Base-by-base conservation (phyloP, 441 rosid species). In the Adansonia rubrostipa region DNA sequence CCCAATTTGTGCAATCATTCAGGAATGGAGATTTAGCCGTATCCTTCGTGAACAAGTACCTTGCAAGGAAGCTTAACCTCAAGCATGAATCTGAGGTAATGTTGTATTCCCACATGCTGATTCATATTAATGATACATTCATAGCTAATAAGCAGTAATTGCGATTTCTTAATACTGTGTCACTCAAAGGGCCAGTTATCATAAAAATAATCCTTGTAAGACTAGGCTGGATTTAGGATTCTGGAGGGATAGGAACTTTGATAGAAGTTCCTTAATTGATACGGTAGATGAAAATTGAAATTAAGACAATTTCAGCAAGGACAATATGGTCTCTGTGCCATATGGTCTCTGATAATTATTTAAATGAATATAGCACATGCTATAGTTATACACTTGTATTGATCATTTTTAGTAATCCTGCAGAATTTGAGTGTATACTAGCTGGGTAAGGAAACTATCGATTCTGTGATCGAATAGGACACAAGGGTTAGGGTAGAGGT, bases 71-170 rank as follows among this genome's bases (percentile, higher is more conserved):
- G 62, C 71, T 77, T 36, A 70, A 77, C 61, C 80, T 77, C 62
- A 48, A 77, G 48, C 53, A 77, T 50, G 80, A 77, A 70, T 70
- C 71, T 8, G 80, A 77, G 80, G 80, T 77, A 77, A 33, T 19
- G 19, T 33, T 48, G 9, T 47, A 24, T 57, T 53, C 57, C 13
- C 2, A 13, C 48, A 19, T 48, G 60, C 33, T 28, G 5, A 0
- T 48, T 75, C 60, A 15, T 67, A n/a, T 1, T 13, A 8, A 62
- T 58, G 7, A 11, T 6, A 47, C 0, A 71, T 14, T 24, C 42
- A 71, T 48, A 15, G 48, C 47, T 8, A 5, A 3, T 8, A 14
- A 71, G 60, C 24, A 33, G 20, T 33, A 70, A 40, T 66, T 65
- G 5, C 7, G 6, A n/a, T 66, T 40, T 40, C 44, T 40, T 40